These are phyloP conservation scores for carrot (Daucus carota) DNA, from an alignment of 129 eudicot genomes.

Conservation along the genomic window DNA sequence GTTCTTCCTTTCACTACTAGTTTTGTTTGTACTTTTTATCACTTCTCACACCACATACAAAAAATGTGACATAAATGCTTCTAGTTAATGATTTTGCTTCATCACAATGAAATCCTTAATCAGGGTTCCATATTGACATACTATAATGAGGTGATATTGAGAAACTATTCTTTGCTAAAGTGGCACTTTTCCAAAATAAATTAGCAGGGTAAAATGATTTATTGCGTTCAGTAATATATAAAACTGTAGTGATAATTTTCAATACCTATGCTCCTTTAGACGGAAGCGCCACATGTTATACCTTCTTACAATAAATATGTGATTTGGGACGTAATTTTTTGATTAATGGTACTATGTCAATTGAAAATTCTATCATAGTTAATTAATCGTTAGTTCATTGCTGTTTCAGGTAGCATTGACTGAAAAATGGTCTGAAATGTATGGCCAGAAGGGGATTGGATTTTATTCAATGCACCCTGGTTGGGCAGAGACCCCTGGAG, in stretches of 20 bases:
- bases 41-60: not conserved
- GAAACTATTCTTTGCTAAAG: not conserved
- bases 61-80: not conserved
- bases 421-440: conserved; percentile 73
- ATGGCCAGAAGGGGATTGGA: conserved; percentile 63
- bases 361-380: not conserved
- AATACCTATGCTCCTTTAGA: no score
- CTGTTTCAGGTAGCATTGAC: conserved; percentile 75
- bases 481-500: conserved; percentile 96
- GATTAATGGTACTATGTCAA: not conserved
- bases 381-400: not conserved
- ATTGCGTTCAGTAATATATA: not conserved
- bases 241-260: not conserved
- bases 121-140: not conserved
- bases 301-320: no score
- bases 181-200: not conserved
- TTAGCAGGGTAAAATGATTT: not conserved
- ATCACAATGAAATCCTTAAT: not conserved
- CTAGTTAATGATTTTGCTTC: not conserved
- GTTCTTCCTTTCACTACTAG: not conserved
- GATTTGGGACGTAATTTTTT: not conserved
- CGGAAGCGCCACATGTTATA: no score
- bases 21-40: not conserved
- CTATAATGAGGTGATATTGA: not conserved
- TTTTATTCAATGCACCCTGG: conserved; percentile 97